phyloP scores from a whole-genome alignment of 768 basidiomycete species.

The Boletellus ananiceps region DNA sequence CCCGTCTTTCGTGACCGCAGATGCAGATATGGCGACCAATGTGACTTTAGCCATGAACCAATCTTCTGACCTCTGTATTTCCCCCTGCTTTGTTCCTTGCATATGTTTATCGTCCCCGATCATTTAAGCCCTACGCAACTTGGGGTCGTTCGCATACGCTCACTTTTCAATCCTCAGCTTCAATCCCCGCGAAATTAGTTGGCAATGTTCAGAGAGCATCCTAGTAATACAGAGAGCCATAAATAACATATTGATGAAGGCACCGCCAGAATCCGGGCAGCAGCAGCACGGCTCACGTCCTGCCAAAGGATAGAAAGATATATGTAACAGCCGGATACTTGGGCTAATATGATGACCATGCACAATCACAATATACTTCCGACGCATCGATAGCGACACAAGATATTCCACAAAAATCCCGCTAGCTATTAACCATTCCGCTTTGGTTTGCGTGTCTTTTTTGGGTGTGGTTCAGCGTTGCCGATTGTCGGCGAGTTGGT shows the following conservation, averaged over 20 bases:
- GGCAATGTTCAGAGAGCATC: constrained; percentile 18
- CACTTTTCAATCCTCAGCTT: neutral
- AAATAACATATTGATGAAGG: constrained; percentile 32
- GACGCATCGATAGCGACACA: constrained; percentile 27
- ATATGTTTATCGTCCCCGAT: neutral
- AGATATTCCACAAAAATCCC: constrained; percentile 32
- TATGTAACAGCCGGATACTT: constrained; percentile 25
- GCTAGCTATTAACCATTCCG: constrained; percentile 42
- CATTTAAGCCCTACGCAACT: no score
- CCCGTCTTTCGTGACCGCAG: constrained; percentile 50
- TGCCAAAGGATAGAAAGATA: constrained; percentile 28
- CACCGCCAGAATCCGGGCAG: constrained; percentile 25
- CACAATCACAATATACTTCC: constrained; percentile 29
- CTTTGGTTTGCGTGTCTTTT: constrained; percentile 56
- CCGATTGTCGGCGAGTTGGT: constrained; percentile 49
- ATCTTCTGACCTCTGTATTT: constrained; percentile 23
- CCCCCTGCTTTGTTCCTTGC: neutral
- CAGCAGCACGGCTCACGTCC: constrained; percentile 20
- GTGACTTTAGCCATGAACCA: constrained; percentile 74
- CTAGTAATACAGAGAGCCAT: constrained; percentile 35
- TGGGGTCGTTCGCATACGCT: no score
- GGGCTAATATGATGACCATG: constrained; percentile 9
- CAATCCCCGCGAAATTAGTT: constrained; percentile 9
- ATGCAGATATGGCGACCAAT: constrained; percentile 86
- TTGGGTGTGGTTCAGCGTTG: constrained; percentile 42